A percentile compares a stretch with the other conserved stretches of the same genome.
Conservation (phyloP, 108 stramenopile genomes). For the Cylindrotheca fusiformis region DNA sequence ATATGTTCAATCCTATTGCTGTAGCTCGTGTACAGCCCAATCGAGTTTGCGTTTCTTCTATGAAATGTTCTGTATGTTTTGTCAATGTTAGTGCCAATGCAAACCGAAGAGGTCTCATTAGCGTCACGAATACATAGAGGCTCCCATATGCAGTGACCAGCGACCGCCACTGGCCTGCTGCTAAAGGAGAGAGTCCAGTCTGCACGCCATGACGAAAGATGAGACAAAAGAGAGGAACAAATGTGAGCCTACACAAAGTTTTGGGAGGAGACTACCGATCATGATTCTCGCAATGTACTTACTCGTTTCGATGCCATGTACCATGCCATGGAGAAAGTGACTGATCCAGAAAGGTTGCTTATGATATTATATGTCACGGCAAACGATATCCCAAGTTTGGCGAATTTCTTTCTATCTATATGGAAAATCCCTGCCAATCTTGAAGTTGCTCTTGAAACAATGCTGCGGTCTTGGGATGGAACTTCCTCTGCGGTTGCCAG, state of each 20-base stretch:
- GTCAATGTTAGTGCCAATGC: conserved; percentile 43
- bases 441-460: conserved; percentile 10
- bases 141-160: conserved; percentile 74
- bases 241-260: not conserved
- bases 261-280: not conserved
- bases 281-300: conserved; percentile 4
- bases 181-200: conserved; percentile 71
- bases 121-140: conserved; percentile 56
- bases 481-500: too few relatives aligned
- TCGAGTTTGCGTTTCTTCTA: conserved; percentile 16
- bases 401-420: conserved; percentile 11
- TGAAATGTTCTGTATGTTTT: conserved; percentile 12
- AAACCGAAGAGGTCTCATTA: conserved; percentile 61
- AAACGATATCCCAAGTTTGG: conserved; percentile 19
- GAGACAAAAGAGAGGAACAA: not conserved
- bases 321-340: conserved; percentile 25
- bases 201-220: conserved; percentile 10
- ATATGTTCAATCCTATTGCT: conserved; percentile 9
- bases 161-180: conserved; percentile 74
- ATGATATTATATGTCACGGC: conserved; percentile 28
- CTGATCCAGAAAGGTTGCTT: conserved; percentile 26
- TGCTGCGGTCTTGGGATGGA: not conserved
- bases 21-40: conserved; percentile 11
- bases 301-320: conserved; percentile 27
- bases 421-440: not conserved